Evolutionary conservation across 2,329 filamentous ascomycete genomes (phyloP), one percentile per base, ranked within the genome.

Genomic region (Rhynchosporium secalis): DNA sequence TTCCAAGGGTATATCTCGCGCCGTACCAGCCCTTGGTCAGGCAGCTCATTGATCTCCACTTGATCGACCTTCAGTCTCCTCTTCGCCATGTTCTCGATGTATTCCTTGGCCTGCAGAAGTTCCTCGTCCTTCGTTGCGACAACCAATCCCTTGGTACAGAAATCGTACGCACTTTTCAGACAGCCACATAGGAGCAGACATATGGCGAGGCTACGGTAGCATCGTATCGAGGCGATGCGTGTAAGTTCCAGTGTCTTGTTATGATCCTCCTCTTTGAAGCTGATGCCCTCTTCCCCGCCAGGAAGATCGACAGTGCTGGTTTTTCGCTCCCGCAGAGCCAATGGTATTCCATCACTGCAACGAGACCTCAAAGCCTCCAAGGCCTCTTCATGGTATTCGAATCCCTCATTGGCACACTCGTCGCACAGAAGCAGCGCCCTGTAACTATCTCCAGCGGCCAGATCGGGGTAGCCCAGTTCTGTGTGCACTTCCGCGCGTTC

Each of bases 391-490:
- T 95, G 88, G 71, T 92, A 96, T 75, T 97, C 92, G 69, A 90
- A 93, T 45, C 85, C 84, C 65, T 94, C 90, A 61, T 95, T 88
- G 9, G 66, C 82, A 76, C 41, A 92, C 68, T 95, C 91, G 72
- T 98, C 94, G 15, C 90, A 84, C 52, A 99, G 79, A 3, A 96
- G 83, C n/a, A 98, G 81, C 1, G 93, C 92, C 60, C 90, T 88
- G 74, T 98, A 98, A 4, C 92, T 91, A 79, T 97, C 93, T 40
- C 92, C 91, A 10, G 89, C 88, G 4, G 92, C 92, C 45, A 99
- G 84, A 75, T 99, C 95, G 0, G 92, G 91, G 75, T 96, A 98
- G 43, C 86, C 91, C 52, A 97, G 81, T 51, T 86, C 79, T 15
- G 86, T 83, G 75, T 97, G 86, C 47, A 89, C 79, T 40, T 83